These are phyloP conservation scores for Stephania yunnanensis DNA, from an alignment of 164 flowering plant species.

Conservation along the genomic window DNA sequence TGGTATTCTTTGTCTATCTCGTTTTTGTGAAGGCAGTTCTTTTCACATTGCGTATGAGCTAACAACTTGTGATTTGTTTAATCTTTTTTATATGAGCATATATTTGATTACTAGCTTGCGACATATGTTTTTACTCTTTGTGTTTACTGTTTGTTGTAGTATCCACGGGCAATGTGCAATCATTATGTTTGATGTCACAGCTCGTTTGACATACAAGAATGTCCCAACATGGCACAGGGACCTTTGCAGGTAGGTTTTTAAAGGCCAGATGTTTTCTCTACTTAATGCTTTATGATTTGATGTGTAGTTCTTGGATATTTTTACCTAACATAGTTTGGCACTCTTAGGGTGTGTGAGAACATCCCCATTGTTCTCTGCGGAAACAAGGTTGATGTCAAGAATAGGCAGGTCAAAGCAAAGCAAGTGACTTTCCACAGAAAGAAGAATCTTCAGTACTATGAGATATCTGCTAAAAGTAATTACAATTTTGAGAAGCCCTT, in stretches of 20 bases:
- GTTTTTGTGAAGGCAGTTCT: neutral
- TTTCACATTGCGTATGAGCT: neutral
- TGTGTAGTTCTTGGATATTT: neutral
- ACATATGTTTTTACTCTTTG: neutral
- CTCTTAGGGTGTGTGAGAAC: slow-evolving; percentile 54
- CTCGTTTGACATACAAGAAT: slow-evolving; percentile 31
- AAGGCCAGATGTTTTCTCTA: neutral
- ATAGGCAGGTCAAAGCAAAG: slow-evolving; percentile 66
- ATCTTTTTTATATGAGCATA: neutral
- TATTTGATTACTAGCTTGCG: neutral
- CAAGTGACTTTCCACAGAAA: slow-evolving; percentile 68
- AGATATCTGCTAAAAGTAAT: slow-evolving; percentile 65
- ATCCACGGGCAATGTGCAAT: slow-evolving; percentile 37
- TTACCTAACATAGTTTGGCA: neutral
- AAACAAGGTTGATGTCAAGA: slow-evolving; percentile 70
- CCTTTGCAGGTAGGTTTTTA: slow-evolving; percentile 27
- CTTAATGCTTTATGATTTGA: neutral
- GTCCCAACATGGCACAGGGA: slow-evolving; percentile 38
- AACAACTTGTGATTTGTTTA: neutral
- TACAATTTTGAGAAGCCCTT: slow-evolving; percentile 70
- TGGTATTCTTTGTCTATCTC: neutral
- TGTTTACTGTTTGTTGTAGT: slow-evolving; percentile 9
- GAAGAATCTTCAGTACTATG: slow-evolving; percentile 66
- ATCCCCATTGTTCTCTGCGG: slow-evolving; percentile 70
- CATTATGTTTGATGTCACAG: slow-evolving; percentile 37